phyloP scores from a whole-genome alignment of 192 early-diverging fungal species.

The Diversispora epigaea region DNA sequence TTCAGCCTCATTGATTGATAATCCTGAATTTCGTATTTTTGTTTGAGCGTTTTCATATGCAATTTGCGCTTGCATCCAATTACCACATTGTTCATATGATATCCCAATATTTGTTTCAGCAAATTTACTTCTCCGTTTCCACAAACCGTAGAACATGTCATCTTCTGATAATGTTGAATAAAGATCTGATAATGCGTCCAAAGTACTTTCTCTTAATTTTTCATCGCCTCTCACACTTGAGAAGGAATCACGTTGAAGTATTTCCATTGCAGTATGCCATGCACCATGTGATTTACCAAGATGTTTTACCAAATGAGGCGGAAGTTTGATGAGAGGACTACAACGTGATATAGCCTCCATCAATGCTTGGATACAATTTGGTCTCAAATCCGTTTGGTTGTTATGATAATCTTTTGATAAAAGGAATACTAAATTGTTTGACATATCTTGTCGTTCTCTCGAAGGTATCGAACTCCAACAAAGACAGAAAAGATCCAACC shows the following conservation, averaged over 20 bases:
- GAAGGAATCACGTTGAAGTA: slow-evolving; percentile 71
- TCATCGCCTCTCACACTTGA: slow-evolving; percentile 74
- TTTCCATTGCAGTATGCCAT: slow-evolving; percentile 84
- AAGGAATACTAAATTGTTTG: slow-evolving; percentile 77
- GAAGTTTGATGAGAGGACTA: slow-evolving; percentile 69
- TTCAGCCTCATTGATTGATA: slow-evolving; percentile 92
- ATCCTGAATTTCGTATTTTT: slow-evolving; percentile 80
- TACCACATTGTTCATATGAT: slow-evolving; percentile 90
- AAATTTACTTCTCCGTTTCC: slow-evolving; percentile 86
- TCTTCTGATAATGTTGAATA: slow-evolving; percentile 82
- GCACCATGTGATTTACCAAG: slow-evolving; percentile 90
- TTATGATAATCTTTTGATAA: slow-evolving; percentile 90
- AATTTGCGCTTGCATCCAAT: slow-evolving; percentile 90
- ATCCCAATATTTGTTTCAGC: slow-evolving; percentile 94
- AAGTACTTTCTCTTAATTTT: slow-evolving; percentile 79
- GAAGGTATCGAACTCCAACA: slow-evolving; percentile 73
- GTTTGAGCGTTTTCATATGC: slow-evolving; percentile 91
- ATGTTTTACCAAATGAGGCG: slow-evolving; percentile 92
- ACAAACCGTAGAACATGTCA: slow-evolving; percentile 91
- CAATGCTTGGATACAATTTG: slow-evolving; percentile 95
- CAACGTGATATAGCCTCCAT: slow-evolving; percentile 83
- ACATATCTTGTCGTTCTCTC: slow-evolving; percentile 83
- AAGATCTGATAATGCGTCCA: slow-evolving; percentile 88
- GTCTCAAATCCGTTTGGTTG: slow-evolving; percentile 72
- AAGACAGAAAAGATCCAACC: slow-evolving; percentile 82